Evolutionary conservation across 345 rosid genomes (phyloP).

Genomic region (Erodium maritimum): DNA sequence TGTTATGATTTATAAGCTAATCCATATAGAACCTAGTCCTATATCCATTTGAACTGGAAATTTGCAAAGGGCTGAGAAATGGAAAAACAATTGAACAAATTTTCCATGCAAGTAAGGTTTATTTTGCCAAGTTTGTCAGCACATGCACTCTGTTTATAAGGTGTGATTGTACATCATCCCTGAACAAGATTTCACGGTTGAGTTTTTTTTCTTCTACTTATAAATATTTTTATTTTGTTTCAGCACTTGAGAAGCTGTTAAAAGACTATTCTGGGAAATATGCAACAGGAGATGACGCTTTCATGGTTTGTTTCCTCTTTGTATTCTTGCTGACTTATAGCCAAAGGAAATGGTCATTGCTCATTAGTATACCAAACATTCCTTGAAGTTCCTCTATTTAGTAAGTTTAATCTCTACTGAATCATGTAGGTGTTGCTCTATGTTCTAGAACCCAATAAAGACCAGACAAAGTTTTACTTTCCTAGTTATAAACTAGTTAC

Average conservation of each 20-base stretch:
- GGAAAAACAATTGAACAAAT: background rate
- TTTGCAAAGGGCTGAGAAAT: background rate
- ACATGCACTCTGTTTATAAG: background rate
- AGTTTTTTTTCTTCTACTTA: slow-evolving; percentile 5
- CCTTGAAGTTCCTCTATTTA: no score
- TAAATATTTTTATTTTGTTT: slow-evolving; percentile 8
- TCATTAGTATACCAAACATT: background rate
- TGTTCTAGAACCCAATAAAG: no score
- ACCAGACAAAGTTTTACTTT: no score
- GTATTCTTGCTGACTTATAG: slow-evolving; percentile 1
- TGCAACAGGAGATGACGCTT: slow-evolving; percentile 69
- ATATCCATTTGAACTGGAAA: background rate
- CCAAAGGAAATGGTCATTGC: no score
- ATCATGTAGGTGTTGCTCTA: background rate
- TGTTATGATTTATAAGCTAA: background rate
- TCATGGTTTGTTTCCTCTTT: slow-evolving; percentile 32
- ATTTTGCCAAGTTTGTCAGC: background rate
- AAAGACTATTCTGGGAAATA: slow-evolving; percentile 50
- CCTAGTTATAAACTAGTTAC: no score
- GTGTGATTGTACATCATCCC: background rate
- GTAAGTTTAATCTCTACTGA: no score
- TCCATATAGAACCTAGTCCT: background rate
- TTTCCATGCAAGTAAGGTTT: background rate
- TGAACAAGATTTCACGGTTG: background rate
- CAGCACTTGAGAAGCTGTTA: slow-evolving; percentile 67